Evolutionary conservation across 805 yeast species (phyloP), one percentile per base, ranked within the genome.

Genomic region (Candida chauliodis): DNA sequence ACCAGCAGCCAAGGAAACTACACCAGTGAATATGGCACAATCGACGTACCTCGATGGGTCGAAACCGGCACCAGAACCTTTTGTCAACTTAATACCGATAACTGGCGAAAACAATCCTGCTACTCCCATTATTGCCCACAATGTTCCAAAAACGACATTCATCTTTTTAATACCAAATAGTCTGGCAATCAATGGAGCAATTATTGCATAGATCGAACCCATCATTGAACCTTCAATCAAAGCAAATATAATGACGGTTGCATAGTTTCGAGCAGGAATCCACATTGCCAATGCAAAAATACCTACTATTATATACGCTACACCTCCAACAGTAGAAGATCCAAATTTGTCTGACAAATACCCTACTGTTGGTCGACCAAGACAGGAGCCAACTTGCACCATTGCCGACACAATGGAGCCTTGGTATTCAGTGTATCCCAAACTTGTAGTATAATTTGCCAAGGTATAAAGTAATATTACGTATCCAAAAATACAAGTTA

Each of bases 171-270:
- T 53, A 0, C 87, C 87, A 13, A 73, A 73, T 18, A 79, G 58
- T 36, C 78, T 55, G 1, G 81, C 71, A 1, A 69, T 54, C 18
- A 77, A 60, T 3, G 84, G 69, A 1, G 80, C 73, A 43, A 72
- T 46, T 3, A 77, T 69, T 3, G 79, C 73, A 74, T 78, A 81
- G 30, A 79, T 61, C 8, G 78, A 62, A 2, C 87, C 87, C 81
- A 80, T 79, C 22, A 74, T 37, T 0, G 68, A 59, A 25, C 88
- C 88, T 46, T 61, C 66, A 4, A 79, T 43, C 11, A 79, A 22
- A 1, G 77, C 76, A 50, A 79, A 75, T 0, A 60, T 69, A 5
- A 78, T 49, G 1, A 78, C 75, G 1, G 82, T 75, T 1, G 81
- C 81, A 42, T 58, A 70, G 48, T 76, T 78, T 41, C 75, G 60